These are phyloP conservation scores for Dothideomycetidae sp. DNA, from an alignment of 2,329 filamentous ascomycete genomes.

Conservation along the genomic window DNA sequence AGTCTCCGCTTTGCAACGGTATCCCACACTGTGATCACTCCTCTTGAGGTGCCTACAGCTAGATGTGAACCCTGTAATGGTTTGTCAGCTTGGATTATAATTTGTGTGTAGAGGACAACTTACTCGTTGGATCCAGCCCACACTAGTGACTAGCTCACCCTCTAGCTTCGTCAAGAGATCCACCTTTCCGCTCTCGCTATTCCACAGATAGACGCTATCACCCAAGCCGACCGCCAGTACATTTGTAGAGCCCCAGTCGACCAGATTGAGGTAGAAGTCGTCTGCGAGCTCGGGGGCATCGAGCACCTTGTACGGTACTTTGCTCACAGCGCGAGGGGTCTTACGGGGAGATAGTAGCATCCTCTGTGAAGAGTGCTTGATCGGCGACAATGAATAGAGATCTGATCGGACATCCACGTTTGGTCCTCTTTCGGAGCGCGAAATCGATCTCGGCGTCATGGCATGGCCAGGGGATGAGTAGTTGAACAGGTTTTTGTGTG, in stretches of 20 bases:
- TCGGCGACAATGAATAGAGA: conserved; percentile 88
- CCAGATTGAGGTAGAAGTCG: conserved; percentile 93
- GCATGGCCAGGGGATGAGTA: conserved; percentile 70
- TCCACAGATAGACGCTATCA: conserved; percentile 96
- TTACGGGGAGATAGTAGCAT: conserved; percentile 85
- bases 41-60: conserved; percentile 87
- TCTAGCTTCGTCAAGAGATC: conserved; percentile 86
- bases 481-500: conserved; percentile 92
- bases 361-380: conserved; percentile 81
- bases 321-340: conserved; percentile 78
- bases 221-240: conserved; percentile 85
- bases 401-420: conserved; percentile 85
- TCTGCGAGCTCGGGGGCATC: conserved; percentile 93
- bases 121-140: conserved; percentile 90
- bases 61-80: conserved; percentile 62
- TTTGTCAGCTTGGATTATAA: not conserved
- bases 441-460: conserved; percentile 48
- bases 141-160: conserved; percentile 89
- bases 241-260: conserved; percentile 95
- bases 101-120: conserved; percentile 14
- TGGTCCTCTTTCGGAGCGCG: conserved; percentile 66
- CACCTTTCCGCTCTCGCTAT: conserved; percentile 77
- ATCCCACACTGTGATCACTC: conserved; percentile 95
- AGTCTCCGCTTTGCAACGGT: conserved; percentile 72
- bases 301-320: conserved; percentile 93